Conservation (phyloP, 2,329 filamentous ascomycete species). For the Penicillium sp. region DNA sequence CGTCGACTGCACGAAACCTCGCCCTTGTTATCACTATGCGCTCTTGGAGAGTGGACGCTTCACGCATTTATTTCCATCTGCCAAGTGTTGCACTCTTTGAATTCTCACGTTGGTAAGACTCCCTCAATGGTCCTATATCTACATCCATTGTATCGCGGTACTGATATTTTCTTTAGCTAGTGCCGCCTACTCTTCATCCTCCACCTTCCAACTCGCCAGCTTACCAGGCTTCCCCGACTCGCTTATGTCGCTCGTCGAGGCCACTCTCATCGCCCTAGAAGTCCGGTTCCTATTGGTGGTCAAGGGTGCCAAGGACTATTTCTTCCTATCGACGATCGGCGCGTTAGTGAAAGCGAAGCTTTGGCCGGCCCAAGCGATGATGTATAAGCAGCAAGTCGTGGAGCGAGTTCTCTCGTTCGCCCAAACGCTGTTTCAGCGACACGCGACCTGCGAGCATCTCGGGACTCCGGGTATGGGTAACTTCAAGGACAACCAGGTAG, state of each 20-base stretch:
- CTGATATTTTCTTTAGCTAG: slow-evolving; percentile 11
- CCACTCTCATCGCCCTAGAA: slow-evolving; percentile 31
- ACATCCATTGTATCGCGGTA: not conserved
- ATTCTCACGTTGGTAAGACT: slow-evolving; percentile 24
- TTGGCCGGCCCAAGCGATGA: slow-evolving; percentile 33
- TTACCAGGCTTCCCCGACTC: slow-evolving; percentile 35
- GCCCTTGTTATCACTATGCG: slow-evolving; percentile 33
- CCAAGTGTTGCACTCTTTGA: slow-evolving; percentile 33
- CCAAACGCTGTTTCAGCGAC: slow-evolving; percentile 35
- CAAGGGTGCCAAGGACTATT: slow-evolving; percentile 42
- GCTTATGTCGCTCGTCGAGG: slow-evolving; percentile 34
- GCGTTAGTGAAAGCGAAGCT: slow-evolving; percentile 36
- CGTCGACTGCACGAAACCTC: slow-evolving; percentile 34
- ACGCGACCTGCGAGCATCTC: slow-evolving; percentile 34
- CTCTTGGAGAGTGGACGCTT: slow-evolving; percentile 37
- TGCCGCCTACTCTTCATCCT: slow-evolving; percentile 2
- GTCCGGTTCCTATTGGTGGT: slow-evolving; percentile 31
- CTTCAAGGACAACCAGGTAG: slow-evolving; percentile 32
- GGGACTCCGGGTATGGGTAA: slow-evolving; percentile 30
- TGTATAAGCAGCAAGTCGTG: slow-evolving; percentile 37
- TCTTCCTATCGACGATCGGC: slow-evolving; percentile 39
- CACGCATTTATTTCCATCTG: slow-evolving; percentile 41
- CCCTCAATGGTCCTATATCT: not conserved
- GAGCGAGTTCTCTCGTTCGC: slow-evolving; percentile 38
- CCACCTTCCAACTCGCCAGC: slow-evolving; percentile 23